These are phyloP conservation scores for Xylaria palmicola DNA, from an alignment of 495 filamentous ascomycete species.

Conservation along the genomic window DNA sequence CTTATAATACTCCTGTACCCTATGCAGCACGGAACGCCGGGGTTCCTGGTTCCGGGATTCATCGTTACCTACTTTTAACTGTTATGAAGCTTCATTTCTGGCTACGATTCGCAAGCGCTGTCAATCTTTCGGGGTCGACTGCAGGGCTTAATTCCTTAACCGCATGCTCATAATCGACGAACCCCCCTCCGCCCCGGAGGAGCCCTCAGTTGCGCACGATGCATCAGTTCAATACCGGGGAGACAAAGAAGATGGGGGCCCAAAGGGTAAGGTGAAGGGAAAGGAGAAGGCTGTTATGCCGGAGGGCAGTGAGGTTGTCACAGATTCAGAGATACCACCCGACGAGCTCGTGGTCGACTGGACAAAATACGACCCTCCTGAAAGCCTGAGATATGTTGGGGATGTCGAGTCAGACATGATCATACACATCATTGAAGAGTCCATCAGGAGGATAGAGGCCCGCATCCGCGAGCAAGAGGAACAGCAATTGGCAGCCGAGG, in stretches of 20 bases:
- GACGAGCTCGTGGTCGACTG: constrained; percentile 26
- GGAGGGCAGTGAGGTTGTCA: background rate
- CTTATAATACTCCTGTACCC: no score
- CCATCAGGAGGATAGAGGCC: constrained; percentile 33
- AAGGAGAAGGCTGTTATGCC: constrained; percentile 21
- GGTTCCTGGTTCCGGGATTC: background rate
- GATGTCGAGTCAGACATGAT: constrained; percentile 29
- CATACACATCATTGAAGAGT: constrained; percentile 27
- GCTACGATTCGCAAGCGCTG: background rate
- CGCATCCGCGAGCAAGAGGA: constrained; percentile 21
- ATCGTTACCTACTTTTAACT: background rate
- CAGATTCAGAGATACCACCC: background rate
- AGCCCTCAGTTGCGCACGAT: background rate
- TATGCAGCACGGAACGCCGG: background rate
- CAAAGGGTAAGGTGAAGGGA: constrained; percentile 23
- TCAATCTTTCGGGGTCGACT: background rate
- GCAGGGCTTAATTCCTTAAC: background rate
- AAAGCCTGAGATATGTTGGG: constrained; percentile 24
- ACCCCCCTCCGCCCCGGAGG: constrained; percentile 19
- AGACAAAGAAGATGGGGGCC: background rate
- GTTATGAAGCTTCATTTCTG: background rate
- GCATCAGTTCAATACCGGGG: background rate
- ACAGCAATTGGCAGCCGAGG: constrained; percentile 14
- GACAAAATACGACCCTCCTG: constrained; percentile 35
- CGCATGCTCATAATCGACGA: constrained; percentile 18